These are phyloP conservation scores for Tolypocladium ovalisporum DNA, from an alignment of 2,329 filamentous ascomycete genomes.

Conservation along the genomic window DNA sequence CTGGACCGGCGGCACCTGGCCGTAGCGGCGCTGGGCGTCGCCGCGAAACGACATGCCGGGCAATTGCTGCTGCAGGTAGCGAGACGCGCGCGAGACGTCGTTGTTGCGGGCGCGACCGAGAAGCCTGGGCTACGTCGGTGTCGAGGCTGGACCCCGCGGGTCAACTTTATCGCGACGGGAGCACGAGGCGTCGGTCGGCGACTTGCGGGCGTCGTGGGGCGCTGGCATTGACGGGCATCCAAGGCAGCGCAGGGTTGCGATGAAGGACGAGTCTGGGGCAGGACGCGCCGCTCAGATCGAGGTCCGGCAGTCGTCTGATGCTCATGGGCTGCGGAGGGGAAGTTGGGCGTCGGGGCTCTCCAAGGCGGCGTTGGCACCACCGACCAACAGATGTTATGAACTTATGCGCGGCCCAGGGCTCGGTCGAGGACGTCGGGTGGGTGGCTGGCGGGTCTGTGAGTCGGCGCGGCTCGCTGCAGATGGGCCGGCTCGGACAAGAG, in stretches of 20 bases:
- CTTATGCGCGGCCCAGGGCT: background rate
- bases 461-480: background rate
- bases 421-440: background rate
- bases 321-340: background rate
- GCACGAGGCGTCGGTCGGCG: background rate
- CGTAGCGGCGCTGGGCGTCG: slow-evolving; percentile 52
- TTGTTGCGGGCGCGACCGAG: background rate
- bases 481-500: background rate
- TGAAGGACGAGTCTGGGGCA: background rate
- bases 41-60: slow-evolving; percentile 51
- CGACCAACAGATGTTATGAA: no score
- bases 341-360: background rate
- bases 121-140: background rate
- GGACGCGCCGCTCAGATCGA: background rate
- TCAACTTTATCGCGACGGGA: slow-evolving; percentile 7
- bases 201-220: background rate
- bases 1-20: slow-evolving; percentile 55
- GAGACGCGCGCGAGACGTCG: background rate
- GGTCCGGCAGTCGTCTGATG: background rate
- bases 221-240: background rate
- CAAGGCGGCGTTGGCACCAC: background rate
- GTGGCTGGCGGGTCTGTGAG: background rate
- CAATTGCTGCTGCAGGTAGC: background rate
- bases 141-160: slow-evolving; percentile 7
- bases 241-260: background rate